Percentiles rank a stretch among this genome's conserved stretches.
Evolutionary conservation across 306 rosid genomes (phyloP).

Genomic region (Acacia crassicarpa): DNA sequence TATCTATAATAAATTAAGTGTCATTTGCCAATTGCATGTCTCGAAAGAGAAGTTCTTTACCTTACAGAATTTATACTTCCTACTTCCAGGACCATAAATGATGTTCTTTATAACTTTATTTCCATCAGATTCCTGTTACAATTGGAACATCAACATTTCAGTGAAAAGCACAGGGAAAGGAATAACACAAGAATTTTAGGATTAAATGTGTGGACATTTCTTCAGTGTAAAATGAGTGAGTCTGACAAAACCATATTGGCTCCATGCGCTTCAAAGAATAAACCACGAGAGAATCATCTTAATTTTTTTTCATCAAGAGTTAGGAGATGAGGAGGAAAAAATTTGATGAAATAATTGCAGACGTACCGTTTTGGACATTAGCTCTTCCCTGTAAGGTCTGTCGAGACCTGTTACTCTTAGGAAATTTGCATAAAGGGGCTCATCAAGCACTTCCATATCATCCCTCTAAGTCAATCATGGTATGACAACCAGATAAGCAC

Average conservation of each 20-base stretch:
- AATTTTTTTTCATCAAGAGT: not conserved
- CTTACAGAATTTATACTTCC: slow-evolving; percentile 73
- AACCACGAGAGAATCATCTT: slow-evolving; percentile 2
- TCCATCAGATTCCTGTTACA: slow-evolving; percentile 71
- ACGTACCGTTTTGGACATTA: slow-evolving; percentile 65
- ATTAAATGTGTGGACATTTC: not conserved
- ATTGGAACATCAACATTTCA: slow-evolving; percentile 26
- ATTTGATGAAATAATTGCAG: not conserved
- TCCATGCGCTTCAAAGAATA: not conserved
- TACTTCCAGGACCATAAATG: slow-evolving; percentile 66
- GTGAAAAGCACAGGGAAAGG: slow-evolving; percentile 8
- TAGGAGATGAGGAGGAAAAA: not conserved
- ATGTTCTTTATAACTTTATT: slow-evolving; percentile 65
- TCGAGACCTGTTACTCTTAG: slow-evolving; percentile 60
- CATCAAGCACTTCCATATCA: slow-evolving; percentile 79
- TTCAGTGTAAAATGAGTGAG: not conserved
- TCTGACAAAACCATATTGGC: not conserved
- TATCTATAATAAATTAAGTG: not conserved
- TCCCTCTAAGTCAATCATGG: slow-evolving; percentile 52
- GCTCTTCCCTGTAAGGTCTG: slow-evolving; percentile 73
- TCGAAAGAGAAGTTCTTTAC: slow-evolving; percentile 38
- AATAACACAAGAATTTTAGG: slow-evolving; percentile 8
- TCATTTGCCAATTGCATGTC: not conserved
- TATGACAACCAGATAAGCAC: slow-evolving; percentile 15
- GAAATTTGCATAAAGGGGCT: slow-evolving; percentile 77